Evolutionary conservation across 1,139 yeast genomes (phyloP).

Genomic region (Torulaspora pretoriensis): DNA sequence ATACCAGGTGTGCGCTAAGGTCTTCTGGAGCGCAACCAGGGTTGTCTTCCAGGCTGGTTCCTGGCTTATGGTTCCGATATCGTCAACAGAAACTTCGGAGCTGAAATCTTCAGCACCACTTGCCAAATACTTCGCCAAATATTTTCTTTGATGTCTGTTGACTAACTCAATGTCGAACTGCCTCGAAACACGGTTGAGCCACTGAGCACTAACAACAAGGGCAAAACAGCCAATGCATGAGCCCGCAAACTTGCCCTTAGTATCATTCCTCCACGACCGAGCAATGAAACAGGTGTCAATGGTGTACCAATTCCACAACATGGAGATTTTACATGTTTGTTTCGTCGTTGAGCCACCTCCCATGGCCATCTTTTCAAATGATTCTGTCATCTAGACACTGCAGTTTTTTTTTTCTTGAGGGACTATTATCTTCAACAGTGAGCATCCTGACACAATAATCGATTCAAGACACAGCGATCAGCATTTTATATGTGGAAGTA

Average conservation of each 20-base stretch:
- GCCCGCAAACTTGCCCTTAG: slow-evolving; percentile 63
- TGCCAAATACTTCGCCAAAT: slow-evolving; percentile 9
- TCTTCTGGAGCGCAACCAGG: slow-evolving; percentile 14
- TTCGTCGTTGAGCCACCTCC: slow-evolving; percentile 18
- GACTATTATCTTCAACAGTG: background rate
- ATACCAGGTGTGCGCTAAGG: slow-evolving; percentile 19
- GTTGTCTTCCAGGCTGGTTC: slow-evolving; percentile 16
- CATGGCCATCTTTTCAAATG: slow-evolving; percentile 27
- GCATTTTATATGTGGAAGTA: background rate
- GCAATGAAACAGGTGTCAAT: slow-evolving; percentile 61
- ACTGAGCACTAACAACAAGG: slow-evolving; percentile 53
- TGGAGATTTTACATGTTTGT: slow-evolving; percentile 33
- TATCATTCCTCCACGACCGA: slow-evolving; percentile 59
- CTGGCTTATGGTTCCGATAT: slow-evolving; percentile 2
- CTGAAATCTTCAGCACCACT: slow-evolving; percentile 11
- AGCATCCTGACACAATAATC: background rate
- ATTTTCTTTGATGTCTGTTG: slow-evolving; percentile 16
- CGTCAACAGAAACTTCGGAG: slow-evolving; percentile 7
- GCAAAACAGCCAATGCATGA: slow-evolving; percentile 63
- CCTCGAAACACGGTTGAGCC: slow-evolving; percentile 52
- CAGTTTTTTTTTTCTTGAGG: background rate
- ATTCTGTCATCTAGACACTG: background rate
- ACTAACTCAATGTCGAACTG: slow-evolving; percentile 43
- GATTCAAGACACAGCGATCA: background rate
- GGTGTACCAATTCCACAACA: slow-evolving; percentile 59